Base-by-base conservation (phyloP, 2,329 filamentous ascomycete genomes). In the Neurospora sp. region DNA sequence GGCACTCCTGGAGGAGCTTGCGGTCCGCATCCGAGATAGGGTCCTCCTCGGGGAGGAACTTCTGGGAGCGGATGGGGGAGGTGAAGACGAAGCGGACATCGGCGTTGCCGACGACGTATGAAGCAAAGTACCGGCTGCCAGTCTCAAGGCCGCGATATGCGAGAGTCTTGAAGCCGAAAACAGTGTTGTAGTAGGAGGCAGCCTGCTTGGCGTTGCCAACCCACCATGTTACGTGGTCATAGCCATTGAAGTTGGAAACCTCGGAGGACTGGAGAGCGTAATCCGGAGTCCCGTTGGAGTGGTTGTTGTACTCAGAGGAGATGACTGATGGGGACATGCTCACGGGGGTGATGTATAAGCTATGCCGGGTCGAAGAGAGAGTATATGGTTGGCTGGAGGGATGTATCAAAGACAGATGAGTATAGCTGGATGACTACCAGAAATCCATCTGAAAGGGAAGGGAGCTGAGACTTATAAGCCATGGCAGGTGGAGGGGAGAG, bases 161-260 rank as follows among this genome's bases (percentile, higher is more conserved):
- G 70, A 97, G 81, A 23, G 87, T 88, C 76, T 87, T 84, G 83
- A 97, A 97, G 70, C 93, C 94, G 84, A 97, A 93, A 74, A 93
- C 91, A 11, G 88, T 90, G 75, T 91, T 90, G 82, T 97, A 97
- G 83, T 93, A 97, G 15, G 91, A 87, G 46, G 94, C 94, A 2
- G 93, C 93, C 84, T 97, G 94, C 82, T 97, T 97, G 76, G 95
- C 94, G 79, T 98, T 98, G 78, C 94, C 93, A 38, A 97, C 95
- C 84, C 93, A 97, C 94, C 94, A 97, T 75, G 93, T 94, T 70
- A 97, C 88, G 81, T 97, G 92, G 81, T 97, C 93, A 80, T 97
- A 97, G 78, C 93, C 93, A 72, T 88, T 87, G 83, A 97, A 94
- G 78, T 85, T 86, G 76, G 80, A 80, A 72, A 69, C 38, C 39